Percentiles rank a stretch among this genome's conserved stretches.
phyloP scores from a whole-genome alignment of 1,284 basidiomycete species.

The Athelia psychrophila region DNA sequence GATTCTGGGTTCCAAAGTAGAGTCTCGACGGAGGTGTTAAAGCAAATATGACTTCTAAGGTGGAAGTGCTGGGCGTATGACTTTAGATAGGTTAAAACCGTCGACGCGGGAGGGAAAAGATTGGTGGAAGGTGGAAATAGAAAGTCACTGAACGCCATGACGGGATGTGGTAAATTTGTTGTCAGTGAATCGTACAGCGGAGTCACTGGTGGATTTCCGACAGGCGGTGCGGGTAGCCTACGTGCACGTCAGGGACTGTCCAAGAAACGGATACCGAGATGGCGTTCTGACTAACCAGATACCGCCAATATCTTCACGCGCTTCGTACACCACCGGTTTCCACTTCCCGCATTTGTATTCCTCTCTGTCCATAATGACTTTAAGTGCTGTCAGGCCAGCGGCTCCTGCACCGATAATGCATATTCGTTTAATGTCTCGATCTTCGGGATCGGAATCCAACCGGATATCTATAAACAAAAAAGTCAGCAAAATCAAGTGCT shows the following conservation, averaged over 20 bases:
- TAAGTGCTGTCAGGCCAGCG: constrained; percentile 64
- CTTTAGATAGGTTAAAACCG: constrained; percentile 60
- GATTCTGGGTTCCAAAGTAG: constrained; percentile 35
- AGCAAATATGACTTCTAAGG: constrained; percentile 50
- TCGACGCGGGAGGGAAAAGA: constrained; percentile 57
- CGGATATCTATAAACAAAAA: too few relatives aligned
- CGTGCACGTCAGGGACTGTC: too few relatives aligned
- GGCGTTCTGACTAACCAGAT: constrained; percentile 71
- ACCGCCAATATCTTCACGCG: constrained; percentile 64
- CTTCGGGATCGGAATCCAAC: too few relatives aligned
- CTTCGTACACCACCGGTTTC: constrained; percentile 57
- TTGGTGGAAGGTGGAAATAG: constrained; percentile 67
- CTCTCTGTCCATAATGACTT: constrained; percentile 54
- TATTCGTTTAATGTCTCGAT: constrained; percentile 42
- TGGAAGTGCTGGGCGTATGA: constrained; percentile 57
- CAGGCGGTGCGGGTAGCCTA: constrained; percentile 56
- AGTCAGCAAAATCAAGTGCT: too few relatives aligned
- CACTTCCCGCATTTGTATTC: constrained; percentile 57
- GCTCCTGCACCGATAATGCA: constrained; percentile 71
- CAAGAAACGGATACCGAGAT: too few relatives aligned
- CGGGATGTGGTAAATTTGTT: constrained; percentile 72
- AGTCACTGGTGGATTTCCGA: constrained; percentile 53
- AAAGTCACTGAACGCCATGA: constrained; percentile 66
- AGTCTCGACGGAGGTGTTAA: constrained; percentile 46
- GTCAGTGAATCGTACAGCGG: constrained; percentile 74